Evolutionary conservation across 345 rosid species (phyloP), one percentile per base, ranked within the genome.

Genomic region (Citrus inodora): DNA sequence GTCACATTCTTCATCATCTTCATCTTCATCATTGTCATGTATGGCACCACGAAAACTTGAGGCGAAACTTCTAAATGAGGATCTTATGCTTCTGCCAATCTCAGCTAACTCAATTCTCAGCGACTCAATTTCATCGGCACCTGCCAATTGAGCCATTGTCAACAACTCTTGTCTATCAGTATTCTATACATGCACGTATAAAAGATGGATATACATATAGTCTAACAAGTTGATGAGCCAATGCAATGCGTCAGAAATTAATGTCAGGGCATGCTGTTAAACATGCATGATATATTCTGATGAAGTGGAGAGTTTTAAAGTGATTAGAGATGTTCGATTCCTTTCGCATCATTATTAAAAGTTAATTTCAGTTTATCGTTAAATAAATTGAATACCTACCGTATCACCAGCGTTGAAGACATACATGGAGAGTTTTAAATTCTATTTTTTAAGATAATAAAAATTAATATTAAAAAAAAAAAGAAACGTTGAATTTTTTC

Each of bases 61-160:
- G 2, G 56, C 63, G 4, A 56, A 80, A 21, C 79, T 79, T 75
- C 87, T 74, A 61, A 87, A 87, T 4, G 88, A 85, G 33, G 84
- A 82, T 46, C 86, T 81, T 58, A 77, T 68, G 84, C 87, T 85
- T 79, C 85, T 87, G 75, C 85, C 89, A 22, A 85, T 62, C 74
- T 85, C 88, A 24, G 85, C 67, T 38, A 85, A 80, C 84, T 87
- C 90, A 46, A 73, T 78, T 28, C 85, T 58, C 17, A 82, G 42
- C 32, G 87, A 81, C 73, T 85, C 88, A 33, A 85, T 80, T 73
- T 80, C 87, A 35, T 83, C 83, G 19, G 79, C 42, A 24, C 83
- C 89, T 4, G 71, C 84, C 25, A 84, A 67, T 68, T 76, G 83
- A 76, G 83, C 84, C 85, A 78, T 77, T 78, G 21, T 60, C 3